Evolutionary conservation across 2,329 filamentous ascomycete species (phyloP).

Genomic region (Xenoacremonium recifei): DNA sequence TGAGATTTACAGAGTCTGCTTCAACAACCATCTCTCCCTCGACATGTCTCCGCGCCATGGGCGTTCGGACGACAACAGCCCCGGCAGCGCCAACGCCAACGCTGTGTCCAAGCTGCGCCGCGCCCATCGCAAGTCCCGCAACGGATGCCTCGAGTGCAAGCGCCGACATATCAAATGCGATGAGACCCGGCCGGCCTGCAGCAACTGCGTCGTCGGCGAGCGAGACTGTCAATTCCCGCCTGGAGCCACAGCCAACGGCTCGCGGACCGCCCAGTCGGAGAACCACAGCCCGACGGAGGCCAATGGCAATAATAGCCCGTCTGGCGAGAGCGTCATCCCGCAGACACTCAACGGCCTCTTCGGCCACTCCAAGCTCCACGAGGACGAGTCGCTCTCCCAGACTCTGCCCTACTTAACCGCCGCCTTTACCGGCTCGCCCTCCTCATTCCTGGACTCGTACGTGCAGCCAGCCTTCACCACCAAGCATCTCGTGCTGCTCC

Average conservation of each 20-base stretch:
- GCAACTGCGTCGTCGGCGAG: constrained; percentile 38
- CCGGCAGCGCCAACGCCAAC: constrained; percentile 4
- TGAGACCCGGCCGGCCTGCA: constrained; percentile 38
- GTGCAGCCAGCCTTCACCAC: constrained; percentile 30
- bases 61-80: constrained; percentile 9
- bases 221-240: constrained; percentile 35
- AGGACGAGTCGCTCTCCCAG: constrained; percentile 12
- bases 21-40: no score
- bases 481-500: constrained; percentile 39
- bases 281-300: constrained; percentile 20
- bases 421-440: constrained; percentile 15
- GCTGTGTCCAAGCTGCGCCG: constrained; percentile 32
- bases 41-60: no score
- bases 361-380: constrained; percentile 4
- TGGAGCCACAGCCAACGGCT: constrained; percentile 1
- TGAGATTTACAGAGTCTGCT: no score
- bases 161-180: constrained; percentile 43
- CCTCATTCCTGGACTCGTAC: constrained; percentile 8
- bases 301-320: no score
- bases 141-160: constrained; percentile 41
- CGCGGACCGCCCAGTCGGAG: constrained; percentile 8
- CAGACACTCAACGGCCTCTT: constrained; percentile 11
- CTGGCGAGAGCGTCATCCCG: constrained; percentile 14
- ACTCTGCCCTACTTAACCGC: constrained; percentile 22
- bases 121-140: constrained; percentile 40